A percentile compares a stretch with the other conserved stretches of the same genome.
Evolutionary conservation across 768 basidiomycete species (phyloP).

Genomic region (Mycena rebaudengoi): DNA sequence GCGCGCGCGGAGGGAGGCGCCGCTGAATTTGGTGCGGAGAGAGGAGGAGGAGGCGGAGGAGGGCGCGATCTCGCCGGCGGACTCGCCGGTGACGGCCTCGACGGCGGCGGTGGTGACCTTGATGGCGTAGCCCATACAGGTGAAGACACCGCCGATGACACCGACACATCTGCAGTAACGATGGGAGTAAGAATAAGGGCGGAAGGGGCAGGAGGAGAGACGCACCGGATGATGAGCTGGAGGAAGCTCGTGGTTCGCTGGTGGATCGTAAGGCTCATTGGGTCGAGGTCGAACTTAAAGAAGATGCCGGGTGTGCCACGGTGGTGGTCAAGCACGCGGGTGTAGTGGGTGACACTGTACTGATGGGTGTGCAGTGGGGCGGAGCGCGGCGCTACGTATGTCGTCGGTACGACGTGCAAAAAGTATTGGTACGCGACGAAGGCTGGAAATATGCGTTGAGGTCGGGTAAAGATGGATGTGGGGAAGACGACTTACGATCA

Average conservation of each 20-base stretch:
- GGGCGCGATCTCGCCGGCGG: conserved; percentile 55
- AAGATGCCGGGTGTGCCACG: conserved; percentile 92
- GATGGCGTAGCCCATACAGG: conserved; percentile 82
- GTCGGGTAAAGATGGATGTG: neutral
- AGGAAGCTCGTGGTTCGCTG: conserved; percentile 87
- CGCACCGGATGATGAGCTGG: conserved; percentile 79
- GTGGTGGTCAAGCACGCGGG: conserved; percentile 75
- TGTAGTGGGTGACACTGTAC: conserved; percentile 96
- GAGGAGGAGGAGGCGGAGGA: conserved; percentile 73
- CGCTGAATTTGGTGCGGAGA: conserved; percentile 73
- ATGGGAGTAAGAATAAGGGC: neutral
- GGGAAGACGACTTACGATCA: conserved; percentile 59
- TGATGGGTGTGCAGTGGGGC: conserved; percentile 77
- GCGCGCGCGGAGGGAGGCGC: conserved; percentile 69
- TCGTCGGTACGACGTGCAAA: conserved; percentile 94
- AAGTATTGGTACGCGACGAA: conserved; percentile 96
- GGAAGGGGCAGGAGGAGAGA: neutral
- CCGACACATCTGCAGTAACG: conserved; percentile 77
- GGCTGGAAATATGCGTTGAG: conserved; percentile 50
- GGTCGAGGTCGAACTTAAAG: conserved; percentile 98
- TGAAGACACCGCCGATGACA: conserved; percentile 93
- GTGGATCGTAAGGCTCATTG: conserved; percentile 83
- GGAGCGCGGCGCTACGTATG: conserved; percentile 82
- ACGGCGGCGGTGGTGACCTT: conserved; percentile 71
- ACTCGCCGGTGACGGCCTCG: conserved; percentile 64